Evolutionary conservation across 495 filamentous ascomycete genomes (phyloP).

Genomic region (Astrothelium subdiscretum): DNA sequence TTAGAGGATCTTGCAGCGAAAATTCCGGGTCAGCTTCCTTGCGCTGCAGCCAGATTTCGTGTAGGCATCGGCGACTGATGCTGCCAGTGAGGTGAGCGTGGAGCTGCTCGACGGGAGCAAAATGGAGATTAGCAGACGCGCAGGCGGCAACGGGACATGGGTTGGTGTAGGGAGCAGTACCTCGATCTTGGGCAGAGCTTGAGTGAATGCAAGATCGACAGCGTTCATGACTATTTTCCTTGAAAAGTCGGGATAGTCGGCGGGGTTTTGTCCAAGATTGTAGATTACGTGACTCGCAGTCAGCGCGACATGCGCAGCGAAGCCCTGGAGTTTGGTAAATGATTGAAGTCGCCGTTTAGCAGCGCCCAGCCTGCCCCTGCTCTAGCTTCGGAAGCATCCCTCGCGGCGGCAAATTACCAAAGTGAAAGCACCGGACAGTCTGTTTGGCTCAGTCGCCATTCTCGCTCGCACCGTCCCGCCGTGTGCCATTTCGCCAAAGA

Average conservation of each 20-base stretch:
- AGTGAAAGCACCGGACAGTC: too few relatives aligned
- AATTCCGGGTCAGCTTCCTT: slow-evolving; percentile 37
- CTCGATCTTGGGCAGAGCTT: slow-evolving; percentile 26
- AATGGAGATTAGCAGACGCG: slow-evolving; percentile 1
- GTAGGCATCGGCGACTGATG: slow-evolving; percentile 62
- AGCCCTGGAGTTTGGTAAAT: too few relatives aligned
- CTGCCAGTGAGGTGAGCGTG: slow-evolving; percentile 78
- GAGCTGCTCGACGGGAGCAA: slow-evolving; percentile 37
- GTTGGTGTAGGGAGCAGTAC: slow-evolving; percentile 2
- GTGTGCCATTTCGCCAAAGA: background rate
- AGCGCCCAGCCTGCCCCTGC: too few relatives aligned
- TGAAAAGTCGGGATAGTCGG: background rate
- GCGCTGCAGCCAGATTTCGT: slow-evolving; percentile 60
- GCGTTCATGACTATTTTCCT: background rate
- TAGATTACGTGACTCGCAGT: too few relatives aligned
- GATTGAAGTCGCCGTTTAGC: too few relatives aligned
- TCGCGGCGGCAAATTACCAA: background rate
- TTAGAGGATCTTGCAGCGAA: slow-evolving; percentile 52
- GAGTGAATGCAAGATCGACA: slow-evolving; percentile 14
- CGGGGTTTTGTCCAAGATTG: too few relatives aligned
- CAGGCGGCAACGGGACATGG: background rate
- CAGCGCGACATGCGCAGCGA: too few relatives aligned
- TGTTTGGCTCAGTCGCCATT: background rate
- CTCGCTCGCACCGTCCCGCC: background rate
- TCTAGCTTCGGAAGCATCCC: slow-evolving; percentile 1